A percentile compares a stretch with the other conserved stretches of the same genome.
Evolutionary conservation across 106 monocot species (phyloP).

Genomic region (Acanthochlamys bracteata): DNA sequence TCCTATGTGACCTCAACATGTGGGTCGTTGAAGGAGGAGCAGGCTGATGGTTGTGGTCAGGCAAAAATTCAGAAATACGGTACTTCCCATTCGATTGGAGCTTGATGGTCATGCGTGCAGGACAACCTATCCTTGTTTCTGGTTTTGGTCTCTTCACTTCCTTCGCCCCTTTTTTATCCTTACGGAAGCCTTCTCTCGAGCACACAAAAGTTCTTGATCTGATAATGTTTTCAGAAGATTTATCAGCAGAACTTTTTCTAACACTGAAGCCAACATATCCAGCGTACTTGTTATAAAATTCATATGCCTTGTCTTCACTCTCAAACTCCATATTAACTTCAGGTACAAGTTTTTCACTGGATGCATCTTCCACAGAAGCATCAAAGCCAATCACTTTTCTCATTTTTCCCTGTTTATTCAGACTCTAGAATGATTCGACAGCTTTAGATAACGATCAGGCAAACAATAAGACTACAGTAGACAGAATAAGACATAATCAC

Average conservation of each 20-base stretch:
- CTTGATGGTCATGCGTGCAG: conserved; percentile 59
- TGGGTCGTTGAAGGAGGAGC: conserved; percentile 23
- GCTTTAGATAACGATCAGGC: conserved; percentile 8
- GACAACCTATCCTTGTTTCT: conserved; percentile 62
- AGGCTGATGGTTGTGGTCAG: conserved; percentile 50
- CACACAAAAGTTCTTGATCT: conserved; percentile 71
- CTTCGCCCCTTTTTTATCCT: conserved; percentile 54
- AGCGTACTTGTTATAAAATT: conserved; percentile 63
- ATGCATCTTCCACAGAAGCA: conserved; percentile 16
- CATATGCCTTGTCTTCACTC: conserved; percentile 62
- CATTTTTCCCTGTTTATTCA: conserved; percentile 35
- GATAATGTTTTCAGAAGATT: conserved; percentile 36
- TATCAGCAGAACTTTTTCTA: conserved; percentile 44
- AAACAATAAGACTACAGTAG: neutral
- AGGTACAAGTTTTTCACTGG: conserved; percentile 26
- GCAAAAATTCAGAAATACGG: conserved; percentile 54
- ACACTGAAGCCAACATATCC: conserved; percentile 54
- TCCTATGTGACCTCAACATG: conserved; percentile 15
- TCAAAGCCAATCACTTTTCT: conserved; percentile 33
- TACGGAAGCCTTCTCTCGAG: conserved; percentile 66
- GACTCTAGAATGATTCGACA: conserved; percentile 14
- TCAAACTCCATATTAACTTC: conserved; percentile 36
- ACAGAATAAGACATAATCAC: no score
- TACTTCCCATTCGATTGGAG: conserved; percentile 39
- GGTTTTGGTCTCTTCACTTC: conserved; percentile 50